Conservation (phyloP, 177 flowering plant genomes). For the Vitis hybrid region DNA sequence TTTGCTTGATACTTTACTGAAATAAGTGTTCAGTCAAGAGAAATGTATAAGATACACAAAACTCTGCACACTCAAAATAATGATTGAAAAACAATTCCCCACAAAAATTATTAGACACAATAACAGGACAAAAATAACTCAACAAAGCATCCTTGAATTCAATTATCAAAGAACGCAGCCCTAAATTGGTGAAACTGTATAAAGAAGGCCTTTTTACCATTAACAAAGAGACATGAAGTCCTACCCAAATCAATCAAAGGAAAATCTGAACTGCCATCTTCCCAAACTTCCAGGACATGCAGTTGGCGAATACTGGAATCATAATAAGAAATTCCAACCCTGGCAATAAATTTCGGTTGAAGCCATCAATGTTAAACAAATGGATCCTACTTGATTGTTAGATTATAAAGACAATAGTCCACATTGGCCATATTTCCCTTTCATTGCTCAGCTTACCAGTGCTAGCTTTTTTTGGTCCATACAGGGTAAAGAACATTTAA, state of each 20-base stretch:
- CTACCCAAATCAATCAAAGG: slow-evolving; percentile 81
- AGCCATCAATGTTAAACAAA: slow-evolving; percentile 7
- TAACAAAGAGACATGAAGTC: not conserved
- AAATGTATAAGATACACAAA: slow-evolving; percentile 5
- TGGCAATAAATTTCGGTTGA: slow-evolving; percentile 23
- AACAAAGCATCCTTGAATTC: not conserved
- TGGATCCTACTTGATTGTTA: not conserved
- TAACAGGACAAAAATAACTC: not conserved
- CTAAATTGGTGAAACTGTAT: not conserved
- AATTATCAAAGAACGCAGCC: not conserved
- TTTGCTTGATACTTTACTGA: slow-evolving; percentile 93
- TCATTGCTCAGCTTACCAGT: not conserved
- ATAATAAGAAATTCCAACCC: slow-evolving; percentile 89
- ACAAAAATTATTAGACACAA: not conserved
- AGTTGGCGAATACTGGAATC: slow-evolving; percentile 80
- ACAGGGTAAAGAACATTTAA: too few species aligned
- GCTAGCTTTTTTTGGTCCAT: too few species aligned
- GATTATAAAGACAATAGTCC: not conserved
- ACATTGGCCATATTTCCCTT: not conserved
- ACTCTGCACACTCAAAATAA: not conserved
- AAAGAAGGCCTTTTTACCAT: not conserved
- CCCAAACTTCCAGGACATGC: slow-evolving; percentile 89
- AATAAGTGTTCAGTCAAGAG: slow-evolving; percentile 8
- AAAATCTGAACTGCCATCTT: slow-evolving; percentile 72
- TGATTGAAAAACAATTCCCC: not conserved